These are phyloP conservation scores for Skeletonema menzelii DNA, from an alignment of 108 stramenopile genomes.

Conservation along the genomic window DNA sequence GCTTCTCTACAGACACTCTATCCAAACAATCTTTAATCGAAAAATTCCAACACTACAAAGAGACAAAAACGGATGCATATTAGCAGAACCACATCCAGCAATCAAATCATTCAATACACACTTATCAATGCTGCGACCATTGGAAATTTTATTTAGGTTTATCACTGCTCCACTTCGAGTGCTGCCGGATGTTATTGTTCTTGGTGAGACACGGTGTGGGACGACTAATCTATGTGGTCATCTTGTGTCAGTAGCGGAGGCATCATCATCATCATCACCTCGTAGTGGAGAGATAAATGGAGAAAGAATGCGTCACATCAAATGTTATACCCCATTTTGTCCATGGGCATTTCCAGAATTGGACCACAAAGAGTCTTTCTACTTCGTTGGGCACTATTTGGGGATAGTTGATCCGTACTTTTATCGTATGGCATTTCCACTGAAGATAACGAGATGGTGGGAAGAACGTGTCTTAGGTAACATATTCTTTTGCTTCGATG, in stretches of 20 bases:
- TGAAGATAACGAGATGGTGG: slow-evolving; percentile 57
- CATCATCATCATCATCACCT: neutral
- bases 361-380: slow-evolving; percentile 65
- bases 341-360: slow-evolving; percentile 68
- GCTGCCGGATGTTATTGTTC: slow-evolving; percentile 58
- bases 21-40: slow-evolving; percentile 61
- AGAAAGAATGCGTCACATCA: slow-evolving; percentile 10
- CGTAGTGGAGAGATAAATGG: neutral
- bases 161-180: slow-evolving; percentile 50
- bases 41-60: slow-evolving; percentile 35
- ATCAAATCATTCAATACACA: slow-evolving; percentile 53
- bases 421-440: slow-evolving; percentile 70
- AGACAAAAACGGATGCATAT: slow-evolving; percentile 11
- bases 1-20: slow-evolving; percentile 52
- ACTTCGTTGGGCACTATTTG: slow-evolving; percentile 70
- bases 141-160: slow-evolving; percentile 59
- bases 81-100: slow-evolving; percentile 22
- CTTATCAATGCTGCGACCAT: slow-evolving; percentile 50
- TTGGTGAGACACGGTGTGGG: slow-evolving; percentile 74
- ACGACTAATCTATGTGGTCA: slow-evolving; percentile 64
- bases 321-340: slow-evolving; percentile 65
- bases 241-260: slow-evolving; percentile 27
- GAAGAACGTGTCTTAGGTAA: slow-evolving; percentile 35
- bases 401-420: slow-evolving; percentile 49
- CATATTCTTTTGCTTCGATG: slow-evolving; percentile 67